Evolutionary conservation across 106 monocot species (phyloP).

Genomic region (Platanthera zijinensis): DNA sequence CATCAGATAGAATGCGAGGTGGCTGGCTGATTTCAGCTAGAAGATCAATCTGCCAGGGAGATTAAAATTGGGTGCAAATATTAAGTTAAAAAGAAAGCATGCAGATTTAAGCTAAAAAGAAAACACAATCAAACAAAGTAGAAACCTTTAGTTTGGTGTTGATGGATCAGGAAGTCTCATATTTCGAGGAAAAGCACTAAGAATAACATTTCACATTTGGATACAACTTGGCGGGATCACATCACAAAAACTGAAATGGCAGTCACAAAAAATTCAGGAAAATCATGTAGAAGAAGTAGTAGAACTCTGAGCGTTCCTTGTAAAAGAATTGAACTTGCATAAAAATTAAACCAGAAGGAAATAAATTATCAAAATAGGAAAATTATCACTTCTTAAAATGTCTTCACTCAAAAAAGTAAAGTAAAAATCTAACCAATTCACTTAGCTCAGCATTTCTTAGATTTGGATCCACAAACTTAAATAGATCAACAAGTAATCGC

Average conservation of each 20-base stretch:
- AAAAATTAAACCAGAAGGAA: too few species aligned
- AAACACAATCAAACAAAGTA: background rate
- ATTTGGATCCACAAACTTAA: constrained; percentile 94
- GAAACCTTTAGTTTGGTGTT: constrained; percentile 78
- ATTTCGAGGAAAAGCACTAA: constrained; percentile 92
- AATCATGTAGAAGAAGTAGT: too few species aligned
- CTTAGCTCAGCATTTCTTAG: constrained; percentile 77
- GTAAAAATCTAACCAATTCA: constrained; percentile 50
- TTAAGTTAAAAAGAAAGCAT: too few species aligned
- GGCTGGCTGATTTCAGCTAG: too few species aligned
- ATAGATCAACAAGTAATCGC: constrained; percentile 78
- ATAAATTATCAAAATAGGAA: too few species aligned
- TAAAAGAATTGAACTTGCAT: too few species aligned
- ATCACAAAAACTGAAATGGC: too few species aligned
- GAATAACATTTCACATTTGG: constrained; percentile 95
- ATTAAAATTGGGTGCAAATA: too few species aligned
- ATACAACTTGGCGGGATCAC: constrained; percentile 93
- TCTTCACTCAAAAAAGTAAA: background rate
- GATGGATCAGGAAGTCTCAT: constrained; percentile 98
- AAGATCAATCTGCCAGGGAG: too few species aligned
- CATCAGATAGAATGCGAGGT: too few species aligned
- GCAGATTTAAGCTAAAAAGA: background rate
- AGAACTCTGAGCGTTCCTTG: too few species aligned
- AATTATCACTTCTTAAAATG: background rate
- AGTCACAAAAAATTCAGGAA: too few species aligned